These are phyloP conservation scores for Hirschfeldia incana DNA, from an alignment of 345 rosid genomes.

Conservation along the genomic window DNA sequence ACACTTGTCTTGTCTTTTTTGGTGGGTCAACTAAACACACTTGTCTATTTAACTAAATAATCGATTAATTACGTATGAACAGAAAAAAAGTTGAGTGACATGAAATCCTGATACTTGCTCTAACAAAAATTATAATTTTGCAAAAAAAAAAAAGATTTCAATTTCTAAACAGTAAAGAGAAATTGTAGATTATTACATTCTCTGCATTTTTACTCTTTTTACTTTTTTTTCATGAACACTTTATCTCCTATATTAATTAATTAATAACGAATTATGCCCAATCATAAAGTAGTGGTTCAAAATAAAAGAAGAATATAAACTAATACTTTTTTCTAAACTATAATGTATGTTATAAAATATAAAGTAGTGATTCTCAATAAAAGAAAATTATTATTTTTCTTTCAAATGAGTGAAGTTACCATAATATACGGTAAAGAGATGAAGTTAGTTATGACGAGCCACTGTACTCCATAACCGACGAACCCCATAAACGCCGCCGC, in stretches of 20 bases:
- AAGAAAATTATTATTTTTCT: not conserved
- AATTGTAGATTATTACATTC: slow-evolving; percentile 1
- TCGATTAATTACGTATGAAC: not conserved
- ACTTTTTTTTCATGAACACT: not conserved
- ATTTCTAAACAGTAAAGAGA: not conserved
- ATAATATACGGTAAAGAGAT: slow-evolving; percentile 75
- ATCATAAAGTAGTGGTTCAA: not conserved
- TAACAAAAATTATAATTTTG: not conserved
- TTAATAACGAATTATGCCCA: not conserved
- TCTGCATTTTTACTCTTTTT: not conserved
- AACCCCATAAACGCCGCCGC: slow-evolving; percentile 86
- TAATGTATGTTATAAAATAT: not conserved
- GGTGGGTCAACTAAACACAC: not conserved
- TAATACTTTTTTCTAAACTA: not conserved
- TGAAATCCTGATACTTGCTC: not conserved
- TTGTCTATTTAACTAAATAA: not conserved
- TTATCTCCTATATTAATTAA: not conserved
- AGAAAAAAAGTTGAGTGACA: not conserved
- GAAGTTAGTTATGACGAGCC: slow-evolving; percentile 67
- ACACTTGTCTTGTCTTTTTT: not conserved
- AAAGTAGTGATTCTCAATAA: not conserved
- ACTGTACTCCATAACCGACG: slow-evolving; percentile 79
- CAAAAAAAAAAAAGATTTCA: not conserved
- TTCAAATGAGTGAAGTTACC: slow-evolving; percentile 43
- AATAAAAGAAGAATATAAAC: not conserved